These are phyloP conservation scores for Xanthoparmelia taractica DNA, from an alignment of 495 filamentous ascomycete species.

Conservation along the genomic window DNA sequence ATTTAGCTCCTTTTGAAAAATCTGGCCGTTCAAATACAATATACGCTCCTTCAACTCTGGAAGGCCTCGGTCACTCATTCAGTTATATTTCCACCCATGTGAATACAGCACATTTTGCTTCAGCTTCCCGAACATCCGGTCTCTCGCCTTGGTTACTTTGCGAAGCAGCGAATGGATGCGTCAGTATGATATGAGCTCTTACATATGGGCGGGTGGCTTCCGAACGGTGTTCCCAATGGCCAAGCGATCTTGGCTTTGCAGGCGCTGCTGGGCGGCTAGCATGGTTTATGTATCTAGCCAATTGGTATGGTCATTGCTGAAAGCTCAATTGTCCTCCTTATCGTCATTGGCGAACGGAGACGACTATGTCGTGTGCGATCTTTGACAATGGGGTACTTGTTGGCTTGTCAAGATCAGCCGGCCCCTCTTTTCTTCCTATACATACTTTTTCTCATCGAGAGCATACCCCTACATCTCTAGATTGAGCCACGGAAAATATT, in stretches of 20 bases:
- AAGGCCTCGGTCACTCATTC: conserved; percentile 6
- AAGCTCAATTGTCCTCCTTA: neutral
- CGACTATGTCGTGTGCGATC: conserved; percentile 5
- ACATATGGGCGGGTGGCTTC: neutral
- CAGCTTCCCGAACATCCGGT: neutral
- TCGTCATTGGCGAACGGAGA: neutral
- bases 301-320: conserved; percentile 1
- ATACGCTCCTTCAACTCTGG: neutral
- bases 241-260: conserved; percentile 5
- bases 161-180: conserved; percentile 3
- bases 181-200: neutral
- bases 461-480: neutral
- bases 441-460: neutral
- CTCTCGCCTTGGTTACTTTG: conserved; percentile 10
- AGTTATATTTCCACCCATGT: neutral
- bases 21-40: neutral
- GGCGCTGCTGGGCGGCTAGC: conserved; percentile 13
- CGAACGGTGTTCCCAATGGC: neutral
- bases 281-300: conserved; percentile 11
- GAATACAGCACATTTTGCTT: neutral
- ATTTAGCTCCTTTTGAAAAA: neutral
- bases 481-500: too few relatives aligned
- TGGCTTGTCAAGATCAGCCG: conserved; percentile 10
- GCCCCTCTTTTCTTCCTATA: conserved; percentile 5
- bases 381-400: neutral